Base-by-base conservation (phyloP, 495 filamentous ascomycete species). In the Xylaria intraflava region DNA sequence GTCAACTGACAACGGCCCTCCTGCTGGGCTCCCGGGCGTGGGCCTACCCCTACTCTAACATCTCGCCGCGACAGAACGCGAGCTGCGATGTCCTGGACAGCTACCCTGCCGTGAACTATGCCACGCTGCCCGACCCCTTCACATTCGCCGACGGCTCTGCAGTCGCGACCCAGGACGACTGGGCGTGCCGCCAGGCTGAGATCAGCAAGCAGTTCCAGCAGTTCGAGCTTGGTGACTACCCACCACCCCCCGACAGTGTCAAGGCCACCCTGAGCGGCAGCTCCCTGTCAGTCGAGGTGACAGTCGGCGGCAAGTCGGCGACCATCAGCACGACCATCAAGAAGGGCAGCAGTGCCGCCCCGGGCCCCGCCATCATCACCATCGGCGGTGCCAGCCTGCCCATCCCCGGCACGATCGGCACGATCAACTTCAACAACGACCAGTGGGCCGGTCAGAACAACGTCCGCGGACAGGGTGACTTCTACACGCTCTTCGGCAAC, bases 51-150 rank as follows among this genome's bases (percentile, higher is more conserved):
- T 69, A 68, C 44, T 60, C 56, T 35, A 68, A 75, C 46, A 66
- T 77, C 63, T 72, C 74, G 59, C 59, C 63, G 63, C 70, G 71
- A 20, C 73, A 75, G 54, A 61, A 62, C 52, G 50, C 35, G 3
- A 23, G 39, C 35, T 77, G 73, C 63, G 46, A 55, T 5, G 17
- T 67, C 48, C 40, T 51, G 43, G 56, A 56, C 50, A 60, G 36
- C 47, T 66, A 66, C 46, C 58, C 64, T 3, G 41, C 52, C 22
- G 57, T 70, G 29, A 60, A 58, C 61, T 54, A 39, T 17, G 60
- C 70, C 57, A 71, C 73, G 65, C 72, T 82, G 14, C 77, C 77
- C 0, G 73, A 80, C 60, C 78, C 78, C 7, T 82, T 80, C 67
- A 74, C 66, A 19, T 72, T 65, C 49, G 56, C 70, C 22, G 64